A percentile compares a stretch with the other conserved stretches of the same genome.
phyloP scores from a whole-genome alignment of 2,329 filamentous ascomycete species.

The Colletotrichum liaoningense region DNA sequence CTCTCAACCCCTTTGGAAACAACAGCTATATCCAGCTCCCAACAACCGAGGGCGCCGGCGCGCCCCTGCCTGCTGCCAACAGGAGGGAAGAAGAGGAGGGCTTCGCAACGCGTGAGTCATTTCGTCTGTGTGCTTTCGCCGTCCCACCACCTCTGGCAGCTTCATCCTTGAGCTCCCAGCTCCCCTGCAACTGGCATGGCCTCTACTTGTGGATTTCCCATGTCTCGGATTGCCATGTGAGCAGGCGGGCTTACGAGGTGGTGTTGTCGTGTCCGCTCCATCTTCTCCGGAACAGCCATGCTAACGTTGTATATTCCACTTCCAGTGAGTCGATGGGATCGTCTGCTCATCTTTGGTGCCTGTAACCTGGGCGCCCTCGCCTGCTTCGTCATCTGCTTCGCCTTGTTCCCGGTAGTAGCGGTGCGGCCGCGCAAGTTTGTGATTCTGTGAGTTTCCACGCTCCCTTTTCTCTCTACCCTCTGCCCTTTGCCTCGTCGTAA shows the following conservation, averaged over 20 bases:
- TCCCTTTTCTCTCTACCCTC: constrained; percentile 32
- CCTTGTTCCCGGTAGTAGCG: constrained; percentile 85
- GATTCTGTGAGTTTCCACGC: constrained; percentile 81
- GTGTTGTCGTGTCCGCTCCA: constrained; percentile 38
- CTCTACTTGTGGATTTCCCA: constrained; percentile 50
- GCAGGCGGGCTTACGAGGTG: constrained; percentile 27
- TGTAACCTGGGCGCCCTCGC: constrained; percentile 90
- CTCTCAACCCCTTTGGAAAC: constrained; percentile 87
- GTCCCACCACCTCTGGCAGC: constrained; percentile 38
- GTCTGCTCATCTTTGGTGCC: constrained; percentile 88
- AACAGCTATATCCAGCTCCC: constrained; percentile 92
- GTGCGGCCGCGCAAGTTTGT: constrained; percentile 93
- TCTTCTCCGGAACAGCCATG: constrained; percentile 40
- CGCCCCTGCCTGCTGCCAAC: constrained; percentile 85
- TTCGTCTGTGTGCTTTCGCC: constrained; percentile 36
- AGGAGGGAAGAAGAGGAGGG: constrained; percentile 94
- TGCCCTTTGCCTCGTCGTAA: background rate
- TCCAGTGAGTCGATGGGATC: constrained; percentile 97
- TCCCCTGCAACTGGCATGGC: constrained; percentile 60
- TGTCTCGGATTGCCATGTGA: constrained; percentile 51
- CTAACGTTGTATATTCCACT: constrained; percentile 42
- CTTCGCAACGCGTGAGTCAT: constrained; percentile 90
- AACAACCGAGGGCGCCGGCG: constrained; percentile 83
- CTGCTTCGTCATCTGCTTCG: constrained; percentile 94
- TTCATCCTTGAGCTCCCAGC: constrained; percentile 46